phyloP scores from a whole-genome alignment of 495 filamentous ascomycete species.

The Margaritispora aquatica region DNA sequence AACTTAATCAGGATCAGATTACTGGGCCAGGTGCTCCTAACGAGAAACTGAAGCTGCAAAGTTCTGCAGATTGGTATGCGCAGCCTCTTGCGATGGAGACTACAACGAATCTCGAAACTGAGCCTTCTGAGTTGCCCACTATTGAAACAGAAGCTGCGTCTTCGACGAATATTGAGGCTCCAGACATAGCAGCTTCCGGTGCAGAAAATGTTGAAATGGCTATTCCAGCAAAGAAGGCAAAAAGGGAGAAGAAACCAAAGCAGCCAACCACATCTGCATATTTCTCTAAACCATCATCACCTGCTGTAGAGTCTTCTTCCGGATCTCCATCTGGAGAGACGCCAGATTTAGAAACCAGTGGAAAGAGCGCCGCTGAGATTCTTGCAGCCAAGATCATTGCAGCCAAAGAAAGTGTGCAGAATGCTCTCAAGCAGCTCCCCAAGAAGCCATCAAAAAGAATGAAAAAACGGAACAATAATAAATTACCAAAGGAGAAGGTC shows the following conservation, averaged over 20 bases:
- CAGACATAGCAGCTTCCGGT: no score
- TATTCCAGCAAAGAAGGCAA: background rate
- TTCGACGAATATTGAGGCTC: background rate
- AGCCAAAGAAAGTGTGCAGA: background rate
- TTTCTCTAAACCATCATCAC: no score
- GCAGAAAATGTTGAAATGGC: background rate
- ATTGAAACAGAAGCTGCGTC: background rate
- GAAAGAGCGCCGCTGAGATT: background rate
- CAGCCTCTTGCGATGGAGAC: background rate
- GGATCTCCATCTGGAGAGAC: background rate
- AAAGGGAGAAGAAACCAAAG: background rate
- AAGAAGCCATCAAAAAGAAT: background rate
- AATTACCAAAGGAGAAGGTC: background rate
- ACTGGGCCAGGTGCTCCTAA: background rate
- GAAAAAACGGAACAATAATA: constrained; percentile 15
- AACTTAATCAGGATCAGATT: background rate
- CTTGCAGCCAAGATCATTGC: background rate
- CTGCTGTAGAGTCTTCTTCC: background rate
- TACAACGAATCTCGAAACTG: background rate
- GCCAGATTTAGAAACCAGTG: background rate
- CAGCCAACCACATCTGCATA: constrained; percentile 11
- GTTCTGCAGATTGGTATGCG: background rate
- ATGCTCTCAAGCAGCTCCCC: background rate
- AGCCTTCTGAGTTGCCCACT: background rate
- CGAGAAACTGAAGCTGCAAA: background rate